Base-by-base conservation (phyloP, 108 stramenopile genomes). In the Cyclostephanos invisitatus region DNA sequence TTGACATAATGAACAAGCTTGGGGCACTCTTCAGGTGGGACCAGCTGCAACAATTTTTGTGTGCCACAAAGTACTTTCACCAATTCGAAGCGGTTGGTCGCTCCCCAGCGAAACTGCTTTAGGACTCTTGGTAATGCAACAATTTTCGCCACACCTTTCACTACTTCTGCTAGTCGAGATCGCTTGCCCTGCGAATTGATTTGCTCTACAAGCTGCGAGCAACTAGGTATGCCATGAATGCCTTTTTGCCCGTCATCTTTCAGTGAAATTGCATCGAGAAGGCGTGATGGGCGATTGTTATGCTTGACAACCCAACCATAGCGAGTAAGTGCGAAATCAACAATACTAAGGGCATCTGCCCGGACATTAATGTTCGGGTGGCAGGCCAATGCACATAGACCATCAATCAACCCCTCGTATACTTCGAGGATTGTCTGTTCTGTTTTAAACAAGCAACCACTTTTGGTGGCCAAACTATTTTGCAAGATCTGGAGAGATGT, bases 351-450 rank as follows among this genome's bases (percentile, higher is more conserved):
- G 7, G 88, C 90, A 53, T 85, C 78, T 27, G 89, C 87, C 54
- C 94, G 81, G 18, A 95, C 91, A 58, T 90, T 89, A 1, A 90
- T 89, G 60, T 92, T 95, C 12, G 94, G 84, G 64, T 95, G 94
- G 68, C 91, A 95, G 10, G 89, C 81, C 6, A 95, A 77, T 14
- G 91, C 76, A 79, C 84, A 89, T 17, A 92, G 87, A 29, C 90
- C 89, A 83, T 95, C 94, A 25, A 91, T 64, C 9, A 95, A 68
- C 0, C 85, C 86, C 68, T 95, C 94, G 57, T 92, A 95, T 1
- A 64, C 72, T 62, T 85, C 80, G 46, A 92, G 72, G 6, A 88
- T 54, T 7, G 65, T 53, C 36, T 76, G 67, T 17, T 57, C 4
- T 8, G 28, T 22, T 22, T 21, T 36, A 20, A 40, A 22, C 27